Conservation (phyloP, 1,284 basidiomycete species). For the Schizopora paradoxa region DNA sequence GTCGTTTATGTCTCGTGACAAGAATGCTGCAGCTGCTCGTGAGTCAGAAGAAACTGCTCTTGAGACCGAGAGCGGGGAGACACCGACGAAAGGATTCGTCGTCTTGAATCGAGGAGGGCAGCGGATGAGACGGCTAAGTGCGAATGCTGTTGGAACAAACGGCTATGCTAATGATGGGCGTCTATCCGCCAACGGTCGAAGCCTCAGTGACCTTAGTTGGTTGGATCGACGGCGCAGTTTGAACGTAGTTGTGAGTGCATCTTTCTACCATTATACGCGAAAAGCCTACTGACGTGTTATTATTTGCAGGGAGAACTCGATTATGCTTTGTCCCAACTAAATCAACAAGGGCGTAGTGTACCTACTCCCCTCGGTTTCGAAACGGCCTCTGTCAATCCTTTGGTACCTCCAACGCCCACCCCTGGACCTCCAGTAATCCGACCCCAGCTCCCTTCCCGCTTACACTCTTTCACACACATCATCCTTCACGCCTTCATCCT, state of each 20-base stretch:
- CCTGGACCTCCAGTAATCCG: constrained; percentile 20
- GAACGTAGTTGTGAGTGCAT: constrained; percentile 57
- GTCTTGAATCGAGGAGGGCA: constrained; percentile 56
- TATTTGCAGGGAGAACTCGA: constrained; percentile 59
- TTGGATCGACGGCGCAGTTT: constrained; percentile 62
- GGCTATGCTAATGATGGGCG: constrained; percentile 35
- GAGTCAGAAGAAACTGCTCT: constrained; percentile 3
- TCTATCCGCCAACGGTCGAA: constrained; percentile 36
- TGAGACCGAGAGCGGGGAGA: constrained; percentile 9
- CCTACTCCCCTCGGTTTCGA: constrained; percentile 47
- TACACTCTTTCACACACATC: constrained; percentile 41
- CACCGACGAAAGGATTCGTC: constrained; percentile 33
- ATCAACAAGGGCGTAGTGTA: constrained; percentile 33
- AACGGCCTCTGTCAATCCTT: constrained; percentile 40
- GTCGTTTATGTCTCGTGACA: constrained; percentile 8
- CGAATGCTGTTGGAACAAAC: constrained; percentile 42
- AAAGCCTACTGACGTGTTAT: constrained; percentile 16
- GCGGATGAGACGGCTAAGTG: constrained; percentile 27
- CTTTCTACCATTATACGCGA: constrained; percentile 17
- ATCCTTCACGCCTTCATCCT: constrained; percentile 55
- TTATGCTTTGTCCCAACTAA: constrained; percentile 48
- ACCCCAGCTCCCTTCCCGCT: constrained; percentile 36
- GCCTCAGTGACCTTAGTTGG: constrained; percentile 70
- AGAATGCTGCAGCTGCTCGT: constrained; percentile 4
- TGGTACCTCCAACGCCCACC: constrained; percentile 32